Evolutionary conservation across 768 basidiomycete species (phyloP).

Genomic region (Boletus rubroflammeus): DNA sequence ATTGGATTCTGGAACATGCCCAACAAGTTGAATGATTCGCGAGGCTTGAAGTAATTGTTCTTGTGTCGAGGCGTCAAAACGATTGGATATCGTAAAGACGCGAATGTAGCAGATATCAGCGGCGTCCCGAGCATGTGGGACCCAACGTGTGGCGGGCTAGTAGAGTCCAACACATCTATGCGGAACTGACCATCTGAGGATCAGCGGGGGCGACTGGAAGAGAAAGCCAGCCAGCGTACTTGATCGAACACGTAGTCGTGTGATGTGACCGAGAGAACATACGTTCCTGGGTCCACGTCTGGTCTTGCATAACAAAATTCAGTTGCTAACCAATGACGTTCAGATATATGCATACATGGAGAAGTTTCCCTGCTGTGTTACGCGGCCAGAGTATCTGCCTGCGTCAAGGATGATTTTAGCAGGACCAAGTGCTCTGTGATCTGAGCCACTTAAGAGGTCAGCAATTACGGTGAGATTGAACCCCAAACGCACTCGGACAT

Average conservation of each 20-base stretch:
- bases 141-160: slow-evolving; percentile 47
- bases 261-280: slow-evolving; percentile 63
- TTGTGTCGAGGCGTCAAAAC: slow-evolving; percentile 50
- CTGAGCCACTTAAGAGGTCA: slow-evolving; percentile 24
- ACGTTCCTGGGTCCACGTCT: slow-evolving; percentile 64
- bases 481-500: slow-evolving; percentile 48
- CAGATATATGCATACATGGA: slow-evolving; percentile 49
- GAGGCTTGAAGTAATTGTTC: slow-evolving; percentile 63
- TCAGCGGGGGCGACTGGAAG: slow-evolving; percentile 2
- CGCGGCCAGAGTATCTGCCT: slow-evolving; percentile 48
- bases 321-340: not conserved
- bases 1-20: slow-evolving; percentile 81
- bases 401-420: slow-evolving; percentile 61
- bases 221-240: slow-evolving; percentile 35
- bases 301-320: slow-evolving; percentile 41
- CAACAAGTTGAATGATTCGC: slow-evolving; percentile 67
- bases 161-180: slow-evolving; percentile 53
- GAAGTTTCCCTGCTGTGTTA: slow-evolving; percentile 60
- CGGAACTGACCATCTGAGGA: slow-evolving; percentile 46
- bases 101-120: slow-evolving; percentile 51
- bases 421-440: slow-evolving; percentile 43
- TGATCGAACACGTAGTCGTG: slow-evolving; percentile 71
- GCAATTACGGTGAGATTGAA: slow-evolving; percentile 5
- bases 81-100: slow-evolving; percentile 61
- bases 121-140: slow-evolving; percentile 71